These are phyloP conservation scores for Triangularia verruculosa DNA, from an alignment of 2,329 filamentous ascomycete species.

Conservation along the genomic window DNA sequence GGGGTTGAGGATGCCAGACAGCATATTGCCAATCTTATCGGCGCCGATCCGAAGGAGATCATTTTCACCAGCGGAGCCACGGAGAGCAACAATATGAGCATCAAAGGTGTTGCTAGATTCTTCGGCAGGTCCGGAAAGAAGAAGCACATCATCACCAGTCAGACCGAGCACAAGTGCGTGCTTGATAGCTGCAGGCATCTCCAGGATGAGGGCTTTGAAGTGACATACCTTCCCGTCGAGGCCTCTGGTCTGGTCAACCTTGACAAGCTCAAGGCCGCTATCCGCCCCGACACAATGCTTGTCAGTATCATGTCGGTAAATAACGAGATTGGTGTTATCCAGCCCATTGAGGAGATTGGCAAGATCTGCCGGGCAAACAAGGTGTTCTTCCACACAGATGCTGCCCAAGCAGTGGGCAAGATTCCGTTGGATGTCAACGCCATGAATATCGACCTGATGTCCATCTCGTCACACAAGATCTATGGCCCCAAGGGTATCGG, in stretches of 20 bases:
- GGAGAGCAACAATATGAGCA: slow-evolving; percentile 99
- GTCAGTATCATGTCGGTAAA: slow-evolving; percentile 99
- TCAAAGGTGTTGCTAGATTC: slow-evolving; percentile 96
- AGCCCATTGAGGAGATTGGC: slow-evolving; percentile 90
- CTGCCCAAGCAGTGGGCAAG: slow-evolving; percentile 96
- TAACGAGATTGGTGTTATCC: slow-evolving; percentile 99
- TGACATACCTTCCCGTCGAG: slow-evolving; percentile 95
- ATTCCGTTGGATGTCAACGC: slow-evolving; percentile 95
- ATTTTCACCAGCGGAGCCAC: slow-evolving; percentile 98
- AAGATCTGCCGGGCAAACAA: slow-evolving; percentile 87
- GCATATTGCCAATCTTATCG: slow-evolving; percentile 82
- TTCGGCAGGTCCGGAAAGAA: slow-evolving; percentile 93
- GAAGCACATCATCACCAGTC: slow-evolving; percentile 95
- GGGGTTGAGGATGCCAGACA: slow-evolving; percentile 83
- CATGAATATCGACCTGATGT: slow-evolving; percentile 98
- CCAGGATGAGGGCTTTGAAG: slow-evolving; percentile 92
- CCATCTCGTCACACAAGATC: slow-evolving; percentile 97
- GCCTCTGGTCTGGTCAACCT: slow-evolving; percentile 81
- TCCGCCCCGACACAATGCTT: slow-evolving; percentile 83
- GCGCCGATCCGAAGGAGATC: slow-evolving; percentile 94
- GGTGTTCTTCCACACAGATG: slow-evolving; percentile 97
- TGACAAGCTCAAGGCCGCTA: slow-evolving; percentile 80
- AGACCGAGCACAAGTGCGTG: slow-evolving; percentile 99
- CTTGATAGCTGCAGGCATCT: slow-evolving; percentile 95
- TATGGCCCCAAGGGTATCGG: slow-evolving; percentile 97